Evolutionary conservation across 2,329 filamentous ascomycete genomes (phyloP).

Genomic region (Fusarium sp.): DNA sequence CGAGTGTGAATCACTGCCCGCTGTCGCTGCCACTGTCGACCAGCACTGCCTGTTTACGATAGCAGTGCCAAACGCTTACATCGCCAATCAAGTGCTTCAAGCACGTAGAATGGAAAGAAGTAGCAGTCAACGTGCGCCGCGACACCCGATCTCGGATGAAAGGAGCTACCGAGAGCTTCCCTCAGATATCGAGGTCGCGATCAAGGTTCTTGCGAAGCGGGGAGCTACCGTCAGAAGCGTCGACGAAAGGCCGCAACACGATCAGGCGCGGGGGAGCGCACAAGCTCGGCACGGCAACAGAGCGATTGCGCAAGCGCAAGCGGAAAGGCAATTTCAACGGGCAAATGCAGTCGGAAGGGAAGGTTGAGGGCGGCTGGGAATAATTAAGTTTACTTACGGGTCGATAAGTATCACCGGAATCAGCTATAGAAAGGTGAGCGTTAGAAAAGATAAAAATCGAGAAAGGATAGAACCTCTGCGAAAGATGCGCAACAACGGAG

Average conservation of each 20-base stretch:
- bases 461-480: constrained; percentile 46
- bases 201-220: constrained; percentile 38
- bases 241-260: constrained; percentile 30
- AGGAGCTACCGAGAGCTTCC: constrained; percentile 37
- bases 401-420: constrained; percentile 73
- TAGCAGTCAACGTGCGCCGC: constrained; percentile 24
- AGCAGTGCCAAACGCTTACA: constrained; percentile 14
- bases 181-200: constrained; percentile 32
- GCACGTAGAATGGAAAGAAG: constrained; percentile 14
- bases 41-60: neutral
- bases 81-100: constrained; percentile 7
- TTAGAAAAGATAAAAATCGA: constrained; percentile 44
- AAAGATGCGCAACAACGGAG: constrained; percentile 45
- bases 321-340: constrained; percentile 11
- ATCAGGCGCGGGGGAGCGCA: constrained; percentile 44
- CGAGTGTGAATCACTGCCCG: constrained; percentile 35
- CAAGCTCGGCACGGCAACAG: constrained; percentile 33
- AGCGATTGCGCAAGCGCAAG: constrained; percentile 41
- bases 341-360: constrained; percentile 20
- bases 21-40: constrained; percentile 16
- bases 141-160: constrained; percentile 42
- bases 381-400: constrained; percentile 63
- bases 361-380: constrained; percentile 25
- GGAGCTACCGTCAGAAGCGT: constrained; percentile 33
- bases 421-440: constrained; percentile 65